Conservation (phyloP, 2,329 filamentous ascomycete species). For the Fusarium incarnatum region DNA sequence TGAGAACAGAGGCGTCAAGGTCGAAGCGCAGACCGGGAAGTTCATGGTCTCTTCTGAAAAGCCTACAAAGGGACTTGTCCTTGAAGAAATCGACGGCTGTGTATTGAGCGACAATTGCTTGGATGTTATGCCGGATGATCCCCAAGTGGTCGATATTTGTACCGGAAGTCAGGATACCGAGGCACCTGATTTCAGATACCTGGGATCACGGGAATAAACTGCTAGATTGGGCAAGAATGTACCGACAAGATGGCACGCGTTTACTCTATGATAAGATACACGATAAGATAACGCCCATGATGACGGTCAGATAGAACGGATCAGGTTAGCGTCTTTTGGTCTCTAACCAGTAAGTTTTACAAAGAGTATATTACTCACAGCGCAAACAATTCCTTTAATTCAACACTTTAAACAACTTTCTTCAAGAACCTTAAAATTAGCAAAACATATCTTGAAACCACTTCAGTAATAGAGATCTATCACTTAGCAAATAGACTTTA, state of each 20-base stretch:
- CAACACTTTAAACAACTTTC: no score
- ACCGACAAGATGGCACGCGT: neutral
- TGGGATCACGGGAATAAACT: neutral
- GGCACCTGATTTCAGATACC: neutral
- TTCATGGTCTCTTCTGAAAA: constrained; percentile 51
- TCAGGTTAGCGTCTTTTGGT: neutral
- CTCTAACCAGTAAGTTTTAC: no score
- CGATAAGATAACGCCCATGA: rapidly evolving
- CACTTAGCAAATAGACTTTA: rapidly evolving
- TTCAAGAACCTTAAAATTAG: neutral
- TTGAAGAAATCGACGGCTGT: constrained; percentile 61
- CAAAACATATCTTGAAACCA: neutral
- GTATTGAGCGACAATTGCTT: constrained; percentile 68
- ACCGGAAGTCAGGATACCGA: no score
- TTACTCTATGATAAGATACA: rapidly evolving
- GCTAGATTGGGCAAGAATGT: neutral
- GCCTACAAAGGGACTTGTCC: constrained; percentile 68
- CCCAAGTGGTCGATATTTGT: neutral
- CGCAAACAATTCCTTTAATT: no score
- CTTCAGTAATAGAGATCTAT: rapidly evolving
- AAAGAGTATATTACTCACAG: no score
- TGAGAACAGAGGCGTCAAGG: constrained; percentile 52
- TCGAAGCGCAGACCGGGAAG: constrained; percentile 47
- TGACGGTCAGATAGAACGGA: rapidly evolving
- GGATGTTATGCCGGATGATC: constrained; percentile 65